Evolutionary conservation across 192 early-diverging fungal species (phyloP).

Genomic region (Mortierella antarctica): DNA sequence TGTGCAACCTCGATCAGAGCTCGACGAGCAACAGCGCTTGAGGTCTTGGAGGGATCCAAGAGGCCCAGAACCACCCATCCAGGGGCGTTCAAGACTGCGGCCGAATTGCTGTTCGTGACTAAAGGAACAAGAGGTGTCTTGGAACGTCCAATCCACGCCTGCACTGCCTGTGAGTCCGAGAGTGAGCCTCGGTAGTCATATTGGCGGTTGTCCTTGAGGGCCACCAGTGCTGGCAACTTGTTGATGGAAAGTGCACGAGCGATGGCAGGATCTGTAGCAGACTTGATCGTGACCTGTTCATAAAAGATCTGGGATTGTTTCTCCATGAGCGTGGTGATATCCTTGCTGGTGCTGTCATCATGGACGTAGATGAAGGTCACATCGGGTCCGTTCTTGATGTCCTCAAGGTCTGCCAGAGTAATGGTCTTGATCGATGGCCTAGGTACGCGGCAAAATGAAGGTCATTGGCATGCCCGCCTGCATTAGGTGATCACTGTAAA

Average conservation of each 20-base stretch:
- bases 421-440: slow-evolving; percentile 43
- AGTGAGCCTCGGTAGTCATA: slow-evolving; percentile 32
- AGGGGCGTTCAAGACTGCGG: slow-evolving; percentile 73
- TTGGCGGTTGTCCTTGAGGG: slow-evolving; percentile 69
- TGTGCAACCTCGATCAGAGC: slow-evolving; percentile 45
- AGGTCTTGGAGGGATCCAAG: slow-evolving; percentile 59
- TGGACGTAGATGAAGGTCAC: slow-evolving; percentile 69
- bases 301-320: slow-evolving; percentile 36
- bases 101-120: slow-evolving; percentile 74
- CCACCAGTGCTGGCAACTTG: slow-evolving; percentile 62
- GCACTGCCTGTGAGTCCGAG: slow-evolving; percentile 53
- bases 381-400: slow-evolving; percentile 49
- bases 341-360: slow-evolving; percentile 56
- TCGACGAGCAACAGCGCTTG: slow-evolving; percentile 5
- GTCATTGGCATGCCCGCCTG: neutral
- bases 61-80: slow-evolving; percentile 74
- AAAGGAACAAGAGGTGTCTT: slow-evolving; percentile 74
- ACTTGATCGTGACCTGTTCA: slow-evolving; percentile 53
- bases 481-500: neutral
- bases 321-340: slow-evolving; percentile 30
- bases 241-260: slow-evolving; percentile 24
- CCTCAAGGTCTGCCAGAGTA: slow-evolving; percentile 50
- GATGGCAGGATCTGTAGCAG: slow-evolving; percentile 35
- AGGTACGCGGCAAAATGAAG: neutral
- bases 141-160: slow-evolving; percentile 72